Conservation (phyloP, 1,284 basidiomycete genomes). For the Quambalaria eucalypti region DNA sequence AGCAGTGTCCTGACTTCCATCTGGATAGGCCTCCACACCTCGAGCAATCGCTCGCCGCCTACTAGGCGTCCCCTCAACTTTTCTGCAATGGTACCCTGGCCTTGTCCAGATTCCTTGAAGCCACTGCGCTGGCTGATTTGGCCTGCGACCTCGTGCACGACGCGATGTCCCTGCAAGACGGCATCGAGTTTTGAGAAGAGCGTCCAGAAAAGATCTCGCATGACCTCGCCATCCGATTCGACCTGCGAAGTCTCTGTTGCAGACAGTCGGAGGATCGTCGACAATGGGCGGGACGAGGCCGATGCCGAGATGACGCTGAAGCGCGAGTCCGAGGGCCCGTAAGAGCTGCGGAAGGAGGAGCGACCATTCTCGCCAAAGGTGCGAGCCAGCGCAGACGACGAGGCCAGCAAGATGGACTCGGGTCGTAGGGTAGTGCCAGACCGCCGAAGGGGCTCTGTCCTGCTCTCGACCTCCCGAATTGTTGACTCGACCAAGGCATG, state of each 20-base stretch:
- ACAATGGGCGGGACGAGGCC: neutral
- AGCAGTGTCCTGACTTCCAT: conserved; percentile 71
- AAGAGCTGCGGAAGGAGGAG: conserved; percentile 8
- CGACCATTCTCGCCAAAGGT: conserved; percentile 7
- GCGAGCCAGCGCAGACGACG: conserved; percentile 53
- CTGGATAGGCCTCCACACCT: conserved; percentile 87
- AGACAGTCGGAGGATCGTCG: conserved; percentile 19
- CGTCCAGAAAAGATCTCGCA: conserved; percentile 90
- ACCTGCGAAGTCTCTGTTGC: conserved; percentile 30
- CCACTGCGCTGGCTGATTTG: conserved; percentile 25
- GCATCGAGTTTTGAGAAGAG: conserved; percentile 92
- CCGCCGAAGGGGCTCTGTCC: conserved; percentile 42
- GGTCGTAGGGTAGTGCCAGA: conserved; percentile 55
- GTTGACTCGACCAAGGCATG: conserved; percentile 77
- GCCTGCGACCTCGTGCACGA: conserved; percentile 70
- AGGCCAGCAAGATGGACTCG: conserved; percentile 52
- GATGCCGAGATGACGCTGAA: neutral
- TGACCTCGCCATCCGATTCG: conserved; percentile 38
- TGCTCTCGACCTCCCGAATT: conserved; percentile 75
- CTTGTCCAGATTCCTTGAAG: conserved; percentile 15
- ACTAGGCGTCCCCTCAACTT: conserved; percentile 6
- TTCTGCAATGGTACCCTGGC: neutral
- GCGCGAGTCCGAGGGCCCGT: conserved; percentile 6
- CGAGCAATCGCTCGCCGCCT: conserved; percentile 53
- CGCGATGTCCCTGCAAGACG: conserved; percentile 82